Conservation (phyloP, 352 stramenopile genomes). For the Pythium aristosporum region DNA sequence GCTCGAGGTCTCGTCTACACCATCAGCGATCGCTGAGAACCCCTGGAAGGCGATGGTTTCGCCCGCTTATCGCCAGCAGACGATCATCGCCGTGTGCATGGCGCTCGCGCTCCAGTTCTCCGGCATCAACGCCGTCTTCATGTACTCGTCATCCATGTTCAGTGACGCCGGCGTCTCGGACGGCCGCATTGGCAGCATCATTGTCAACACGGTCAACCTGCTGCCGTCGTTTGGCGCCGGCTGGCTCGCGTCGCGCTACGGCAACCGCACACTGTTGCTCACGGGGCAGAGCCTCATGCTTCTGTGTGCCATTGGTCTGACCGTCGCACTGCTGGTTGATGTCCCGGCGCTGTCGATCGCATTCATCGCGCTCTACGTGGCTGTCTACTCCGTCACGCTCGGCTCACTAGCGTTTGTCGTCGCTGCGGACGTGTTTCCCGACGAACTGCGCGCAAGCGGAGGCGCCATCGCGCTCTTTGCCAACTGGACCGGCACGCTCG, state of each 20-base stretch:
- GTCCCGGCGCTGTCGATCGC: conserved; percentile 42
- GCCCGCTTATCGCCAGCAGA: conserved; percentile 30
- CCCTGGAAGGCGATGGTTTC: conserved; percentile 23
- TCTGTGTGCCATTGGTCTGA: conserved; percentile 19
- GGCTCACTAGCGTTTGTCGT: conserved; percentile 58
- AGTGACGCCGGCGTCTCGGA: conserved; percentile 54
- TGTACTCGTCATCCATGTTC: conserved; percentile 69
- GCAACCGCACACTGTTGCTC: conserved; percentile 52
- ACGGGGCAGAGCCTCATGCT: conserved; percentile 44
- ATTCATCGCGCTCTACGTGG: conserved; percentile 51
- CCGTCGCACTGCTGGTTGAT: conserved; percentile 40
- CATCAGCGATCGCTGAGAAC: background rate
- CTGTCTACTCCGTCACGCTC: conserved; percentile 41
- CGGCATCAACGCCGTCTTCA: conserved; percentile 70
- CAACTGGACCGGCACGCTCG: conserved; percentile 55
- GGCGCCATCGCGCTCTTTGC: conserved; percentile 46
- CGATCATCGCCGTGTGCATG: conserved; percentile 49
- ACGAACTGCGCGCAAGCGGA: conserved; percentile 45
- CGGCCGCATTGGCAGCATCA: conserved; percentile 49
- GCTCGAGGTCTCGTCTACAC: background rate
- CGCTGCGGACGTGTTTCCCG: conserved; percentile 49
- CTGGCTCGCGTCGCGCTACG: conserved; percentile 37
- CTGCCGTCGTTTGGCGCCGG: conserved; percentile 49
- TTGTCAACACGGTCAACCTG: conserved; percentile 55
- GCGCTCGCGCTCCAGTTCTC: conserved; percentile 48